A percentile compares a stretch with the other conserved stretches of the same genome.
phyloP scores from a whole-genome alignment of 192 early-diverging fungal genomes.

The Haplosporangium gracile region DNA sequence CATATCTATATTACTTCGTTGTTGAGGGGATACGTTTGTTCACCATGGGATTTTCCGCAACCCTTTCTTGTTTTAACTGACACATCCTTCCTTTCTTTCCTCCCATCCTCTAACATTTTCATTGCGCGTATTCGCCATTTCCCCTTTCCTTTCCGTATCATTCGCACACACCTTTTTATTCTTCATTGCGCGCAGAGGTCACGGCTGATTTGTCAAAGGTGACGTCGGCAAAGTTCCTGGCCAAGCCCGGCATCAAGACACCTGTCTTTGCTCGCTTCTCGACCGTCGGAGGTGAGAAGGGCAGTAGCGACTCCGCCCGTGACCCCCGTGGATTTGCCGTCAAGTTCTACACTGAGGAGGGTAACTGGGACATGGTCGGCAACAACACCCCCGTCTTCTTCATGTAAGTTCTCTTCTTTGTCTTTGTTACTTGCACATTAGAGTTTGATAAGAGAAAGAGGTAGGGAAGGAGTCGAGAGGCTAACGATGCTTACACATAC shows the following conservation, averaged over 20 bases:
- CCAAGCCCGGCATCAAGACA: conserved; percentile 79
- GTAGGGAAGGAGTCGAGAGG: background rate
- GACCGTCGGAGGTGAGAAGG: conserved; percentile 82
- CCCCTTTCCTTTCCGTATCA: background rate
- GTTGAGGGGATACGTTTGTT: background rate
- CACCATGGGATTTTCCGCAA: background rate
- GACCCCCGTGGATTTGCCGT: conserved; percentile 87
- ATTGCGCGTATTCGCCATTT: background rate
- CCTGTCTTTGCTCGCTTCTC: conserved; percentile 87
- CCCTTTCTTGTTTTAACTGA: background rate
- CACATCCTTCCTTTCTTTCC: background rate
- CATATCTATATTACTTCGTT: background rate
- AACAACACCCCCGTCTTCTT: conserved; percentile 91
- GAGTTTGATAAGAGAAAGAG: too few species aligned
- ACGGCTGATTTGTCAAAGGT: conserved; percentile 77
- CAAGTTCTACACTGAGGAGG: conserved; percentile 92
- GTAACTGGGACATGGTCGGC: conserved; percentile 90
- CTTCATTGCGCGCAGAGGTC: conserved; percentile 62
- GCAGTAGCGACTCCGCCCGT: conserved; percentile 80
- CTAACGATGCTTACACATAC: background rate
- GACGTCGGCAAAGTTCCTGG: conserved; percentile 82
- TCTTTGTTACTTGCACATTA: background rate
- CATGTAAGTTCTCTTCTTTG: conserved; percentile 54
- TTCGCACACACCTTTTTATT: background rate
- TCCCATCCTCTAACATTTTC: background rate